Evolutionary conservation across 805 yeast species (phyloP).

Genomic region (Metschnikowia dekortorum): DNA sequence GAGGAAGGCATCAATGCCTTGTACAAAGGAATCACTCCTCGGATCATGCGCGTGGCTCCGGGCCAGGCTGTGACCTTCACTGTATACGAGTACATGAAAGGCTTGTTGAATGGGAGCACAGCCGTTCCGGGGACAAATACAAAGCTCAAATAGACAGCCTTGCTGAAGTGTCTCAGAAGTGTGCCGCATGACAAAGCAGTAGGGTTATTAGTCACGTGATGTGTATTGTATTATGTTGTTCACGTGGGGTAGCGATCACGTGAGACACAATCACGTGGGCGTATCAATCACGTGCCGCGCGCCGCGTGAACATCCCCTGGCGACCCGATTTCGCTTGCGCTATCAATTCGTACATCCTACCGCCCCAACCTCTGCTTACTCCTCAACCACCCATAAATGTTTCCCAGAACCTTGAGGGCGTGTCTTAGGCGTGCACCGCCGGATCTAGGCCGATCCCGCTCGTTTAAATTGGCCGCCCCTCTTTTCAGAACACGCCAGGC

Average conservation of each 20-base stretch:
- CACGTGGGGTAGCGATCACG: too few species aligned
- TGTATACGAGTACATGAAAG: conserved; percentile 85
- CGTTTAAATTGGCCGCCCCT: not conserved
- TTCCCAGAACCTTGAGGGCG: not conserved
- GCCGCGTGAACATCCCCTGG: too few species aligned
- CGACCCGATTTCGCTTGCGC: too few species aligned
- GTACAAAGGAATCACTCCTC: conserved; percentile 96
- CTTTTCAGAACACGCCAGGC: conserved; percentile 23
- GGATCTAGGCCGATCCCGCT: not conserved
- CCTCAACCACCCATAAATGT: not conserved
- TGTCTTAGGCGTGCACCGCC: not conserved
- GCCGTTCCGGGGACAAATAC: conserved; percentile 16
- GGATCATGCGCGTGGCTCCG: conserved; percentile 99
- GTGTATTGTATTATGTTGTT: too few species aligned
- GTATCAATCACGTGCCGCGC: too few species aligned
- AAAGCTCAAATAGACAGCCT: conserved; percentile 16
- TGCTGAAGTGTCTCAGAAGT: too few species aligned
- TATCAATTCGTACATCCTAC: too few species aligned
- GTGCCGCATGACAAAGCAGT: too few species aligned
- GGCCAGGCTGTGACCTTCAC: conserved; percentile 99
- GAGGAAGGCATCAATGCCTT: conserved; percentile 76
- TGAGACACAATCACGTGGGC: too few species aligned
- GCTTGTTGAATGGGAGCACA: conserved; percentile 42
- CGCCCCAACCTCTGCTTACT: too few species aligned
- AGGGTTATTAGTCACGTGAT: not conserved